phyloP scores from a whole-genome alignment of 2,329 filamentous ascomycete species.

The Phialemoniopsis sp. region DNA sequence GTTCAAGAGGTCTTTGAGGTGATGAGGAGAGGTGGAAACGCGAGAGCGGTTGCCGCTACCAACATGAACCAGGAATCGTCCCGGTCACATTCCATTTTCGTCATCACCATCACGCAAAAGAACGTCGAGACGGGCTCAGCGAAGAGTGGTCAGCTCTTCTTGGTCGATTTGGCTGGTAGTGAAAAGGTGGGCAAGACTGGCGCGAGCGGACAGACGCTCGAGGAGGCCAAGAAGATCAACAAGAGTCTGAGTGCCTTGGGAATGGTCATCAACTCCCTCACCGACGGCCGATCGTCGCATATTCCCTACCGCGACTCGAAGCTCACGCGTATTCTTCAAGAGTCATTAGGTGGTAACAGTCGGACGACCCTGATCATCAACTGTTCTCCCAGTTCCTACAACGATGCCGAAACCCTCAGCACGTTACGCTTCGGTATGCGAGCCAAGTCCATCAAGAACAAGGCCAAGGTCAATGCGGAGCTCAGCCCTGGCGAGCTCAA shows the following conservation, averaged over 20 bases:
- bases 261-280: constrained; percentile 98
- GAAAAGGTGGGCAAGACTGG: constrained; percentile 99
- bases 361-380: constrained; percentile 98
- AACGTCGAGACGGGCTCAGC: constrained; percentile 94
- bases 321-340: constrained; percentile 93
- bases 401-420: constrained; percentile 89
- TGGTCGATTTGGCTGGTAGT: constrained; percentile 96
- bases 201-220: constrained; percentile 91
- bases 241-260: constrained; percentile 97
- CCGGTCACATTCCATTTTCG: constrained; percentile 96
- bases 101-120: constrained; percentile 95
- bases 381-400: constrained; percentile 98
- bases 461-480: constrained; percentile 99
- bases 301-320: constrained; percentile 98
- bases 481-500: constrained; percentile 95
- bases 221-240: constrained; percentile 99
- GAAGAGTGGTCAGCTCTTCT: constrained; percentile 93
- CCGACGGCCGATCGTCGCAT: constrained; percentile 94
- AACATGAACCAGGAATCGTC: constrained; percentile 99
- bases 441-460: constrained; percentile 99
- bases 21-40: constrained; percentile 86
- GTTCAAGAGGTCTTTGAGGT: constrained; percentile 96
- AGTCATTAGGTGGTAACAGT: constrained; percentile 95
- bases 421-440: constrained; percentile 93
- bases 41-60: constrained; percentile 88